Conservation (phyloP, 345 rosid species). For the Alliaria petiolata region DNA sequence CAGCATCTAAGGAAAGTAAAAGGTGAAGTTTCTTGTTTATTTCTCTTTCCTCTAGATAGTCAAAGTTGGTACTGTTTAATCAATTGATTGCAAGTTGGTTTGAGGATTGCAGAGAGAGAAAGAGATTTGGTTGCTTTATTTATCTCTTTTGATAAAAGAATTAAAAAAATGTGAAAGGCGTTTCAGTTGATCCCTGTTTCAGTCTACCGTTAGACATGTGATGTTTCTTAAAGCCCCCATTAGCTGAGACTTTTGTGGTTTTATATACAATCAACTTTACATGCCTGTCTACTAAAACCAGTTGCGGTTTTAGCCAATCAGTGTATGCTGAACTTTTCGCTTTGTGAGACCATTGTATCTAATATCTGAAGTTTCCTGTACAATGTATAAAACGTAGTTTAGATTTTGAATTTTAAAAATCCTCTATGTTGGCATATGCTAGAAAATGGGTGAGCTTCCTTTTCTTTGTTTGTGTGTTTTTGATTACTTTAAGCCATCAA, state of each 20-base stretch:
- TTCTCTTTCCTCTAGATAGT: conserved; percentile 5
- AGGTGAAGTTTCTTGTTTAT: conserved; percentile 17
- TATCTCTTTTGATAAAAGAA: conserved; percentile 16
- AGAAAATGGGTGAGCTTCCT: conserved; percentile 10
- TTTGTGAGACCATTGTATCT: conserved; percentile 4
- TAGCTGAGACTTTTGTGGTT: conserved; percentile 17
- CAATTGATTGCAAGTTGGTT: conserved; percentile 19
- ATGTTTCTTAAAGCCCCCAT: conserved; percentile 16
- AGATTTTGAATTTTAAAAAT: conserved; percentile 16
- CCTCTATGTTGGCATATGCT: conserved; percentile 6
- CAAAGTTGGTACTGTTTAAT: conserved; percentile 10
- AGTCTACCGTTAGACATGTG: conserved; percentile 25
- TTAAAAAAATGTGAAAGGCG: background rate
- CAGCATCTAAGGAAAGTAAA: background rate
- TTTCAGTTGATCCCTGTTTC: conserved; percentile 21
- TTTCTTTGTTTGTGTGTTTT: conserved; percentile 7
- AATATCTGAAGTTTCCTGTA: conserved; percentile 3
- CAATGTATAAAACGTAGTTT: background rate
- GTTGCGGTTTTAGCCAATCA: conserved; percentile 17
- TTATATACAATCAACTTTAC: conserved; percentile 15
- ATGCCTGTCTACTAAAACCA: conserved; percentile 17
- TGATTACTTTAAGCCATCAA: conserved; percentile 4
- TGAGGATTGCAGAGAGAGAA: conserved; percentile 11
- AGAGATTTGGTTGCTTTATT: conserved; percentile 25
- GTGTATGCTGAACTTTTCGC: background rate